Conservation (phyloP, 2,329 filamentous ascomycete species). For the Microsporum audouinii region DNA sequence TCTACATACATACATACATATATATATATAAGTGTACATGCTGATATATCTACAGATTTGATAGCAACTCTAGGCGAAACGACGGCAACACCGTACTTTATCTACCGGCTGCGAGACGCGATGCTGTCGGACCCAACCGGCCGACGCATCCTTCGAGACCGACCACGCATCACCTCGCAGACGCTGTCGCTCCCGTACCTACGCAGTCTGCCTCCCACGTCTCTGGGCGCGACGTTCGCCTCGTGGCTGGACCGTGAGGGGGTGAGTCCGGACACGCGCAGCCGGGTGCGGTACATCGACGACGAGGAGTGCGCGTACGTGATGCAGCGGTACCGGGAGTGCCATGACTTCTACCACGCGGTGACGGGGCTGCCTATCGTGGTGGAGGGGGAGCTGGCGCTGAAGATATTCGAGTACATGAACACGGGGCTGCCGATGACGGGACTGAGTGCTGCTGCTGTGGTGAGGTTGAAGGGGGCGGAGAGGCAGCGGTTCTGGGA, state of each 20-base stretch:
- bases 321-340: slow-evolving; percentile 95
- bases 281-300: slow-evolving; percentile 77
- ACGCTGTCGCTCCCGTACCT: slow-evolving; percentile 58
- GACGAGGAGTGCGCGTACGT: slow-evolving; percentile 95
- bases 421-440: slow-evolving; percentile 96
- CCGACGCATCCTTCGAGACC: slow-evolving; percentile 78
- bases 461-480: slow-evolving; percentile 50
- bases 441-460: slow-evolving; percentile 67
- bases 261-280: slow-evolving; percentile 81
- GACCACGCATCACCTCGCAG: slow-evolving; percentile 72
- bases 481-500: slow-evolving; percentile 55
- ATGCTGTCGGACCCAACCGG: slow-evolving; percentile 81
- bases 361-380: slow-evolving; percentile 82
- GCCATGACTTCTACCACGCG: slow-evolving; percentile 95
- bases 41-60: slow-evolving; percentile 51
- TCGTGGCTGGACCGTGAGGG: slow-evolving; percentile 89
- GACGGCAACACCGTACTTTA: slow-evolving; percentile 89
- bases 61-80: slow-evolving; percentile 91
- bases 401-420: slow-evolving; percentile 95
- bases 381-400: slow-evolving; percentile 90
- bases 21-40: neutral
- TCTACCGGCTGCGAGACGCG: slow-evolving; percentile 75
- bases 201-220: slow-evolving; percentile 58
- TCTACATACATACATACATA: neutral
- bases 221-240: slow-evolving; percentile 71